Percentiles rank a stretch among this genome's conserved stretches.
Conservation (phyloP, 768 basidiomycete genomes). For the Suillus subluteus region DNA sequence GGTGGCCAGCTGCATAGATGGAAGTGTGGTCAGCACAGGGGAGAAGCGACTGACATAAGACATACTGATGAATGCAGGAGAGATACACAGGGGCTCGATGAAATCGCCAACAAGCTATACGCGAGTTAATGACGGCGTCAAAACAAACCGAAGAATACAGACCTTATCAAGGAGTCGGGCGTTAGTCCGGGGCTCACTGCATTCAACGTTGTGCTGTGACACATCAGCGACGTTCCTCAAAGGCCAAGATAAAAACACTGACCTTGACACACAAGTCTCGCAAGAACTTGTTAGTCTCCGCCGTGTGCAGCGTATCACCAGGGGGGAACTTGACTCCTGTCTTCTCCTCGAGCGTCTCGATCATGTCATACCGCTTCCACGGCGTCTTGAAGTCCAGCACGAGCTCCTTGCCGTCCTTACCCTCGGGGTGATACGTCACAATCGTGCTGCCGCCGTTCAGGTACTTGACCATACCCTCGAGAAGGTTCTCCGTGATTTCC, state of each 20-base stretch:
- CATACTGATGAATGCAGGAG: conserved; percentile 91
- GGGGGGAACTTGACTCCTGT: conserved; percentile 89
- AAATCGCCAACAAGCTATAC: conserved; percentile 92
- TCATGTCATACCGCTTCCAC: conserved; percentile 99
- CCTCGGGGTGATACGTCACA: conserved; percentile 89
- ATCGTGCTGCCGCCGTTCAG: conserved; percentile 81
- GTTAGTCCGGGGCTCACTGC: conserved; percentile 94
- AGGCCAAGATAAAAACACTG: conserved; percentile 9
- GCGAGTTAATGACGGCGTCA: conserved; percentile 8
- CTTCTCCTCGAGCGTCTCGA: conserved; percentile 94
- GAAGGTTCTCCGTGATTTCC: conserved; percentile 91
- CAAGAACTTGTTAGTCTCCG: conserved; percentile 87
- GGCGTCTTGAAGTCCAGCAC: conserved; percentile 89
- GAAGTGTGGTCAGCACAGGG: conserved; percentile 12
- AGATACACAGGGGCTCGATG: conserved; percentile 96
- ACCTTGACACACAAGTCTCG: conserved; percentile 86
- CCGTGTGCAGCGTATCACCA: conserved; percentile 86
- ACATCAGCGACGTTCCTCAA: background rate
- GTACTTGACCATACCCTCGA: conserved; percentile 90
- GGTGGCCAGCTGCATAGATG: conserved; percentile 77
- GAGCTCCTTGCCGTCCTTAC: conserved; percentile 78
- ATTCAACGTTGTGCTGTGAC: conserved; percentile 89
- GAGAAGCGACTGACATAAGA: background rate
- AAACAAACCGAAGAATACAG: conserved; percentile 8
- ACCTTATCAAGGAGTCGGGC: conserved; percentile 95